Conservation (phyloP, 371 early-diverging fungal species). For the Mortierella sp. region DNA sequence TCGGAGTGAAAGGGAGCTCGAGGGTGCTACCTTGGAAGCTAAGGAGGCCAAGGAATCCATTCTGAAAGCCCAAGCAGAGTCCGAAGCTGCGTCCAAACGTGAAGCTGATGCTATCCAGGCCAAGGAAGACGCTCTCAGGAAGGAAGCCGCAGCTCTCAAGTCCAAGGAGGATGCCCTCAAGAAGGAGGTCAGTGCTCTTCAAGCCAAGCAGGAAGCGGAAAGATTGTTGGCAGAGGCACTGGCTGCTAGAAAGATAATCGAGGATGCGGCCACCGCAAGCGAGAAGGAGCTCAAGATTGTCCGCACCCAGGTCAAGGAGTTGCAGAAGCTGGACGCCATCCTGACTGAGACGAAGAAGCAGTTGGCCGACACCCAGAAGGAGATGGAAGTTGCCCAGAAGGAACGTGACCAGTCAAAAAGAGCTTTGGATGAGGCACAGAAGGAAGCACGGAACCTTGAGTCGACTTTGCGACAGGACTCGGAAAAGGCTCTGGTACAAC, state of each 20-base stretch:
- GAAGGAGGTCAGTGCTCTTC: constrained; percentile 53
- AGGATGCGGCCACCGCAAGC: constrained; percentile 4
- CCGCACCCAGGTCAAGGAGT: constrained; percentile 41
- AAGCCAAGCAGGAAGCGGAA: constrained; percentile 47
- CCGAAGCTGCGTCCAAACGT: constrained; percentile 31
- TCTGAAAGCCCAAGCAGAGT: constrained; percentile 56
- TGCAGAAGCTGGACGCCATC: constrained; percentile 34
- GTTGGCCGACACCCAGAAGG: constrained; percentile 33
- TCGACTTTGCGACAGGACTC: constrained; percentile 17
- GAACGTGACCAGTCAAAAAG: constrained; percentile 25
- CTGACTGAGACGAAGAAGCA: constrained; percentile 23
- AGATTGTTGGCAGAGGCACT: constrained; percentile 29
- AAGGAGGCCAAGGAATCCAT: constrained; percentile 26
- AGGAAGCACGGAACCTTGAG: constrained; percentile 27
- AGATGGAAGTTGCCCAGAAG: constrained; percentile 16
- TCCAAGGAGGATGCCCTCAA: constrained; percentile 59
- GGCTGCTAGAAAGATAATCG: constrained; percentile 15
- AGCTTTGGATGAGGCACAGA: constrained; percentile 23
- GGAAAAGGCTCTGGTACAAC: constrained; percentile 31
- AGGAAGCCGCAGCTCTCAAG: constrained; percentile 64
- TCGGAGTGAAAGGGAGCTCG: constrained; percentile 19
- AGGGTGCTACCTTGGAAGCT: constrained; percentile 21
- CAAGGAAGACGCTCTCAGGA: constrained; percentile 57
- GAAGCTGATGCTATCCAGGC: constrained; percentile 60
- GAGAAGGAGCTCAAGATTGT: constrained; percentile 51